Conservation (phyloP, 352 stramenopile species). For the Globisporangium recalcitrans region DNA sequence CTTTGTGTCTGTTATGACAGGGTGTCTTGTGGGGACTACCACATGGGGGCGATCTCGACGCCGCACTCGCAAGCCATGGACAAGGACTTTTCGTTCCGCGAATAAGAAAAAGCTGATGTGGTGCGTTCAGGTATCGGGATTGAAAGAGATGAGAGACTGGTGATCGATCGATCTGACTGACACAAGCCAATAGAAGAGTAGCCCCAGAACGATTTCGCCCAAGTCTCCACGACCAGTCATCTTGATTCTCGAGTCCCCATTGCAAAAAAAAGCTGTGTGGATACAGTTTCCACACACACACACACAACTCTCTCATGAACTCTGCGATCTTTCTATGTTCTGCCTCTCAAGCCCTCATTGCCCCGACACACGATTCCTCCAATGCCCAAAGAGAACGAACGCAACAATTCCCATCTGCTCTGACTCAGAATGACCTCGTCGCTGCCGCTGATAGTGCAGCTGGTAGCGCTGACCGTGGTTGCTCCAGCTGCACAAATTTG, state of each 20-base stretch:
- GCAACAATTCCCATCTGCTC: too few species aligned
- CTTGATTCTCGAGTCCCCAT: neutral
- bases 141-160: neutral
- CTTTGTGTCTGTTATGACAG: constrained; percentile 18
- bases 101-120: constrained; percentile 18
- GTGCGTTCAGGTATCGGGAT: neutral
- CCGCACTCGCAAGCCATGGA: constrained; percentile 67
- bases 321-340: constrained; percentile 11
- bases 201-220: neutral
- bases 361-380: too few species aligned
- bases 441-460: neutral
- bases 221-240: neutral
- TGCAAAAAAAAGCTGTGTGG: too few species aligned
- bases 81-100: constrained; percentile 78
- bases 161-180: neutral
- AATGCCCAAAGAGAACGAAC: too few species aligned
- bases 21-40: constrained; percentile 82
- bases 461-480: neutral
- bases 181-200: constrained; percentile 6
- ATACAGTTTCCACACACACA: neutral
- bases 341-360: too few species aligned
- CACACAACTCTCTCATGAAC: neutral
- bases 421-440: neutral
- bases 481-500: constrained; percentile 2
- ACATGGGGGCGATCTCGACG: constrained; percentile 78